Percentiles rank a stretch among this genome's conserved stretches.
phyloP scores from a whole-genome alignment of 225 moss, liverwort and hornwort genomes.

The Lunularia cruciata region DNA sequence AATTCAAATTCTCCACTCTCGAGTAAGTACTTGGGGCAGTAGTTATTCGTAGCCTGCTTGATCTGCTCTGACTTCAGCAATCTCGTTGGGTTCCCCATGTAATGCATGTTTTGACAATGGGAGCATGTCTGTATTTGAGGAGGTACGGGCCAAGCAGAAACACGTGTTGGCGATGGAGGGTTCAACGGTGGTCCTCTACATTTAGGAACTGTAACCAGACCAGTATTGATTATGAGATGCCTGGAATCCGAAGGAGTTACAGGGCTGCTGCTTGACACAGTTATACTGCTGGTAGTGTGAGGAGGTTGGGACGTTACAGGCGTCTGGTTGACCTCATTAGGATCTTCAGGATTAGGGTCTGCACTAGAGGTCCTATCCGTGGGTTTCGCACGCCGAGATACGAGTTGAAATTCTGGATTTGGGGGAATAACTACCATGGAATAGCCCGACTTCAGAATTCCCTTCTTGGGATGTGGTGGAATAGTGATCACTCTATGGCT shows the following conservation, averaged over 20 bases:
- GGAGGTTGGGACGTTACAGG: too few relatives aligned
- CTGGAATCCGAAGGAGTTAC: not conserved
- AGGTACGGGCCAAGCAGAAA: not conserved
- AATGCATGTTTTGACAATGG: not conserved
- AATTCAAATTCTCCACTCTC: not conserved
- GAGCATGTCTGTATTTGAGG: not conserved
- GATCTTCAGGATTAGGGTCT: too few relatives aligned
- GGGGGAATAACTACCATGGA: too few relatives aligned
- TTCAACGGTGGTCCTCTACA: too few relatives aligned
- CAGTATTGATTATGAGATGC: not conserved
- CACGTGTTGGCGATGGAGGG: not conserved
- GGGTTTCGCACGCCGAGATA: too few relatives aligned
- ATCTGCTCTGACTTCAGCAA: slow-evolving; percentile 1
- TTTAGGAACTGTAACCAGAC: not conserved
- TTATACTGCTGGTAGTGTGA: too few relatives aligned
- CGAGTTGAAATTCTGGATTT: too few relatives aligned
- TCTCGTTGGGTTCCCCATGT: not conserved
- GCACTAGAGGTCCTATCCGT: too few relatives aligned
- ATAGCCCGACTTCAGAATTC: too few relatives aligned
- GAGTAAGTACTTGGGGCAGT: not conserved
- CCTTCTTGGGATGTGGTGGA: too few relatives aligned
- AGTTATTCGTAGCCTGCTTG: slow-evolving; percentile 1
- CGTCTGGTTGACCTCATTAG: too few relatives aligned
- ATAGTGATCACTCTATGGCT: too few relatives aligned
- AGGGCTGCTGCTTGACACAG: not conserved